Evolutionary conservation across 495 filamentous ascomycete species (phyloP).

Genomic region (Cryomyces minteri): DNA sequence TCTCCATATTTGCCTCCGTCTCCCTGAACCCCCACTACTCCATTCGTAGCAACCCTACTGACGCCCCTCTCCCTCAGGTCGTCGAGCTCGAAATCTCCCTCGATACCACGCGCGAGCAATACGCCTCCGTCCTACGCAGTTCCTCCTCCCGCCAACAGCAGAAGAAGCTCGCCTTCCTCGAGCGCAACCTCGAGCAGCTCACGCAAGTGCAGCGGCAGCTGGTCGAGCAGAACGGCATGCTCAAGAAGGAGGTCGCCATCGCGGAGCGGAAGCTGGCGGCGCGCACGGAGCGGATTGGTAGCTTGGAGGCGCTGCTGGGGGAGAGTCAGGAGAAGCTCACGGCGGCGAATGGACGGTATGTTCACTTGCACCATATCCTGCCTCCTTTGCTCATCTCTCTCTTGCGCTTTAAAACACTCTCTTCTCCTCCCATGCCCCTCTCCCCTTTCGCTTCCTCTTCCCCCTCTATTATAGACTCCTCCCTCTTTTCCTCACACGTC

Average conservation of each 20-base stretch:
- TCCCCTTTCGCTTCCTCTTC: background rate
- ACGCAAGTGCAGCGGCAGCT: constrained; percentile 94
- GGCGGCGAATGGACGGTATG: constrained; percentile 85
- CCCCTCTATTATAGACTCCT: too few relatives aligned
- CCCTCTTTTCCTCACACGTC: background rate
- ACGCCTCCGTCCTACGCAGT: constrained; percentile 88
- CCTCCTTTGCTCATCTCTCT: constrained; percentile 1
- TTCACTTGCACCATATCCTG: constrained; percentile 1
- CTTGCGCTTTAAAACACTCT: background rate
- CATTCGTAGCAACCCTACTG: background rate
- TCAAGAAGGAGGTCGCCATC: constrained; percentile 99
- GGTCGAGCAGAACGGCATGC: constrained; percentile 84
- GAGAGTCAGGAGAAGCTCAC: constrained; percentile 96
- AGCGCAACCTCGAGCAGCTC: constrained; percentile 93
- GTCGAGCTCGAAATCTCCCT: constrained; percentile 95
- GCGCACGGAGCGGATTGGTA: constrained; percentile 88
- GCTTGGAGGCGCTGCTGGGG: constrained; percentile 76
- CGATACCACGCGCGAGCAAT: constrained; percentile 93
- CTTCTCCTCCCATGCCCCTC: background rate
- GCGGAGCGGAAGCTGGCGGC: constrained; percentile 94
- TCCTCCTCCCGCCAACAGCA: constrained; percentile 96
- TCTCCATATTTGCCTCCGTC: background rate
- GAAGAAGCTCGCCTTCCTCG: constrained; percentile 99
- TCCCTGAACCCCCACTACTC: background rate
- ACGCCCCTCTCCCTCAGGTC: constrained; percentile 23